Percentiles rank a stretch among this genome's conserved stretches.
Conservation (phyloP, 352 stramenopile species). For the Phytopythium kandeliae region DNA sequence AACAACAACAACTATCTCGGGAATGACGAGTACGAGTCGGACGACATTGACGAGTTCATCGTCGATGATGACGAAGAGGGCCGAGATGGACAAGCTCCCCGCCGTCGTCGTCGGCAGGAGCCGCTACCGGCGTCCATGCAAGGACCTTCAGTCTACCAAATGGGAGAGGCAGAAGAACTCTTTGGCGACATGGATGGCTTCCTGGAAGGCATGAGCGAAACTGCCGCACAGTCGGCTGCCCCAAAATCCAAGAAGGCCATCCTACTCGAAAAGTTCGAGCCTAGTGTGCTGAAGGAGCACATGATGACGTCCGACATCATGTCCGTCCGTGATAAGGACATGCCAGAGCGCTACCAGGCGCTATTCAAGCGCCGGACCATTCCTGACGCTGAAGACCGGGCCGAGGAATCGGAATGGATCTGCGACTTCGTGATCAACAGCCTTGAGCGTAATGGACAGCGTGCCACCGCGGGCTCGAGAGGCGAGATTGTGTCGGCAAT, state of each 20-base stretch:
- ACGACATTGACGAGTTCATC: conserved; percentile 89
- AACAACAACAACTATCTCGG: conserved; percentile 77
- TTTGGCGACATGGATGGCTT: conserved; percentile 89
- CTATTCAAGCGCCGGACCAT: conserved; percentile 69
- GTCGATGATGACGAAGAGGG: conserved; percentile 88
- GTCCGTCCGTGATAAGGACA: conserved; percentile 71
- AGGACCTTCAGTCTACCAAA: conserved; percentile 85
- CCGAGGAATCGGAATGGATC: conserved; percentile 87
- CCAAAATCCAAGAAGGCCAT: conserved; percentile 78
- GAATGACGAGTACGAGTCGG: conserved; percentile 86
- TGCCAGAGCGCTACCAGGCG: conserved; percentile 76
- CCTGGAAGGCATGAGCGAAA: conserved; percentile 69
- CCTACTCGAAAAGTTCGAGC: conserved; percentile 85
- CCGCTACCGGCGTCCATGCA: conserved; percentile 72
- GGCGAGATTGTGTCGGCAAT: conserved; percentile 86
- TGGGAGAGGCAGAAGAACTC: conserved; percentile 86
- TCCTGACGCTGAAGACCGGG: conserved; percentile 77
- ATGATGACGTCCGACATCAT: conserved; percentile 87
- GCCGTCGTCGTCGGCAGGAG: conserved; percentile 72
- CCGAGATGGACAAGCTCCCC: conserved; percentile 59
- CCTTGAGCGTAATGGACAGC: conserved; percentile 51
- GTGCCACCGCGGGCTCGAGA: conserved; percentile 43
- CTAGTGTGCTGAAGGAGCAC: conserved; percentile 81
- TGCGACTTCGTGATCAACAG: conserved; percentile 83
- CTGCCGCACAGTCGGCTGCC: conserved; percentile 18